Evolutionary conservation across 371 early-diverging fungal genomes (phyloP), one percentile per base, ranked within the genome.

Genomic region (Paraphysoderma sedebokerense): DNA sequence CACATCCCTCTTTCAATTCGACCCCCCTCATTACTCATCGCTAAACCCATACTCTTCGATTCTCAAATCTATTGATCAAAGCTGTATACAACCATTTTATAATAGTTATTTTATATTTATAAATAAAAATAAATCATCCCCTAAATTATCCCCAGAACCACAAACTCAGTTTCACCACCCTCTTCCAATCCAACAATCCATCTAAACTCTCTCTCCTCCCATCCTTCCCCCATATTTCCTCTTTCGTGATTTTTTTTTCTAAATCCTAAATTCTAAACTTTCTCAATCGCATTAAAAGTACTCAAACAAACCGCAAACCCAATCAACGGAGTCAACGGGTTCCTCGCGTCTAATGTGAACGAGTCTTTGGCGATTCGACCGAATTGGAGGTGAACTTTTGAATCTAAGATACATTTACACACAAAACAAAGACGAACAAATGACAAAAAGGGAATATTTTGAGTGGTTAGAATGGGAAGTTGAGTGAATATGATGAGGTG

Each of bases 221-320:
- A 15, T 35, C 15, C 15, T 15, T 15, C 15, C 35, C 35, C 19
- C 19, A 15, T 35, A 15, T 15, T 19, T 19, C 35, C 19, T 35
- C 35, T 15, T 35, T 15, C 19, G 15, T 19, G 15, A 35, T 35
- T 35, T 35, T 35, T 35, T 15, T 35, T 15, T 35, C 19, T 35
- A 35, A 35, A 35, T 35, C 19, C 35, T 35, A 15, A 35, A 35
- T 35, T 35, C 35, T 35, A 53, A 2, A 49, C 26, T 27, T 50
- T 35, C 17, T 51, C 53, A 32, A 40, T 33, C 24, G 74, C 72
- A 48, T 70, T 69, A 51, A 82, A 71, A 17, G 80, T 76, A 2
- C 77, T 62, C 36, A 82, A 48, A 5, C 71, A 74, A 38, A 82
- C 63, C n/a, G 67, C 58, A 61, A 79, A 80, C 26, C 79, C 80